Evolutionary conservation across 805 yeast genomes (phyloP), one percentile per base, ranked within the genome.

Genomic region (Suhomyces sp.): DNA sequence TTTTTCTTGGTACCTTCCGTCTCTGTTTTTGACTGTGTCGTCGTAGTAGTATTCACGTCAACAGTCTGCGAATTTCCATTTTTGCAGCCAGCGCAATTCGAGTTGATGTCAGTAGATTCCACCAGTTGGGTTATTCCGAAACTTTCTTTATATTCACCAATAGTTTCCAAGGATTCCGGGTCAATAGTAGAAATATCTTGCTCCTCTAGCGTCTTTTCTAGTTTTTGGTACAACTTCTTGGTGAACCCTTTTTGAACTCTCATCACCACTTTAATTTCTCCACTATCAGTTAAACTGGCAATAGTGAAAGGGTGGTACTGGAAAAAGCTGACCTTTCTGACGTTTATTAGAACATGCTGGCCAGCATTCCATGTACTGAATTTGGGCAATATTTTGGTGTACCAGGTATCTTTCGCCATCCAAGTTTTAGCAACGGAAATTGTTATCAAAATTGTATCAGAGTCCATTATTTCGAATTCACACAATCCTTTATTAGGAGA

Each of bases 241-340:
- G 82, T 78, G 52, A 78, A 78, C 0, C 83, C 83, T 20, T 67
- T 65, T 53, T 71, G 67, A 19, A 64, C 66, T 51, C 73, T 66
- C 27, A 78, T 69, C 2, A 79, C 62, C 47, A 80, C 63, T 21
- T 62, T 69, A 60, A 80, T 69, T 39, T 69, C 71, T 2, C 73
- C 73, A 2, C 70, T 51, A 6, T 65, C 71, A 10, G 77, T 61
- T 35, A 75, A 56, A 47, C 76, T 71, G 3, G 75, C 60, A 47
- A 78, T 74, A 2, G 82, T 76, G 59, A 78, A 78, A 0, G 83
- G 83, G 58, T 78, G 83, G 54, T 65, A 67, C 53, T 77, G 80
- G 41, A 74, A 57, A 6, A 58, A 54, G 2, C 67, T 63, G 15
- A 77, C 71, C 49, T 68, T 68, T 4, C 69, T 59, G 6, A 78